Base-by-base conservation (phyloP, 371 early-diverging fungal genomes). In the Apophysomyces sp. region DNA sequence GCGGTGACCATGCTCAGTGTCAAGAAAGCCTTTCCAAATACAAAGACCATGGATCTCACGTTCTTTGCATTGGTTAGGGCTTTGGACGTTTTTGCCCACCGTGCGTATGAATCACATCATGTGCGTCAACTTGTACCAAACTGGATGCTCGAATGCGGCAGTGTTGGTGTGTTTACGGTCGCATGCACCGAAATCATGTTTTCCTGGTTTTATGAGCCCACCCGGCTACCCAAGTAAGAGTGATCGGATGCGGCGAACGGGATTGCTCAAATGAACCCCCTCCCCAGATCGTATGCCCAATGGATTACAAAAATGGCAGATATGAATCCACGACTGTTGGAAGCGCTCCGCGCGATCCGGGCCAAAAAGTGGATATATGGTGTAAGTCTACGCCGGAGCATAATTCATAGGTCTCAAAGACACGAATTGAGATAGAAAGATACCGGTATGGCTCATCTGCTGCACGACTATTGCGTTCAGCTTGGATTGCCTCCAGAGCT, bases 251-350 rank as follows among this genome's bases (percentile, higher is more conserved):
- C n/a, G 9, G 4, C 16, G 21, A 21, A 44, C 8, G 24, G 11
- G 21, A 18, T n/a, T 0, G 9, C 1, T 18, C 4, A 44, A 18
- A 21, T 18, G 24, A 13, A 9, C 7, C 18, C 9, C 49, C 62
- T 16, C 57, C 55, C 7, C 62, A 83, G 82, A 44, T 76, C 81
- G 3, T 89, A 89, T 58, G 80, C 78, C 4, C 67, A 69, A 27
- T 89, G 89, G 89, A 87, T 89, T 57, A 77, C 83, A 11, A 74
- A 71, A 34, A 86, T 89, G 88, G 63, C 84, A 18, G 73, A 77
- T 39, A 83, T 86, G 76, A 87, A 89, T 69, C 72, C 65, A 36
- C 74, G 85, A 49, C 39, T 87, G 39, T 34, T 86, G 53, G 65
- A 72, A 24, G 80, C 79, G 0, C 58, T 87, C 7, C 68, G 82